Evolutionary conservation across 768 basidiomycete species (phyloP), one percentile per base, ranked within the genome.

Genomic region (Strobilomyces echinocephalus): DNA sequence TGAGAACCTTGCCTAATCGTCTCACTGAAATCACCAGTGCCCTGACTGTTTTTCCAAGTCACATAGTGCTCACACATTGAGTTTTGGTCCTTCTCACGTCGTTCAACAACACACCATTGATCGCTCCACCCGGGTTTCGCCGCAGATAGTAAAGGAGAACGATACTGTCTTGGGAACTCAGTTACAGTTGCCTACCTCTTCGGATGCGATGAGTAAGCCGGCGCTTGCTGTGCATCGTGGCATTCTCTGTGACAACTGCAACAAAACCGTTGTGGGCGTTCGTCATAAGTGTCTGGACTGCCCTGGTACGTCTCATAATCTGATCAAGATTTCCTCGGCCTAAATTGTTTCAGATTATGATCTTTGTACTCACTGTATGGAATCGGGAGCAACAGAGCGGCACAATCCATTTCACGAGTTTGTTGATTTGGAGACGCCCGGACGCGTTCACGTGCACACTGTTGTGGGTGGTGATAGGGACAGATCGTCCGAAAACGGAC

Each of bases 211-310:
- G 24, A 20, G 38, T 38, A 43, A 55, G 46, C n/a, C 31, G 34
- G 24, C 35, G n/a, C 38, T 34, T n/a, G 10, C 54, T 24, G 58
- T 84, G 36, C 87, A 90, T 64, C 63, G 47, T 31, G 78, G 78
- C 28, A 71, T 89, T n/a, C 43, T 75, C 9, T 94, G 91, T 66
- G 87, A 93, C 66, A 60, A 60, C 15, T 94, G 91, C 67, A 58
- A 76, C 6, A 59, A 69, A 20, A 76, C 69, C 4, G 75, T 92
- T 36, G 71, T 78, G 51, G 91, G 90, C 11, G 65, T 82, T 50
- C 76, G 91, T 41, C 84, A 89, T 67, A 93, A 92, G 68, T 93
- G 91, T 62, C 69, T 89, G 20, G 85, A 89, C 59, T 92, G 90
- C 66, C 74, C 77, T 45, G 76, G 87, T 88, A 64, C 49, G 77